These are phyloP conservation scores for Candida arabinofermentans DNA, from an alignment of 805 yeast genomes.

Conservation along the genomic window DNA sequence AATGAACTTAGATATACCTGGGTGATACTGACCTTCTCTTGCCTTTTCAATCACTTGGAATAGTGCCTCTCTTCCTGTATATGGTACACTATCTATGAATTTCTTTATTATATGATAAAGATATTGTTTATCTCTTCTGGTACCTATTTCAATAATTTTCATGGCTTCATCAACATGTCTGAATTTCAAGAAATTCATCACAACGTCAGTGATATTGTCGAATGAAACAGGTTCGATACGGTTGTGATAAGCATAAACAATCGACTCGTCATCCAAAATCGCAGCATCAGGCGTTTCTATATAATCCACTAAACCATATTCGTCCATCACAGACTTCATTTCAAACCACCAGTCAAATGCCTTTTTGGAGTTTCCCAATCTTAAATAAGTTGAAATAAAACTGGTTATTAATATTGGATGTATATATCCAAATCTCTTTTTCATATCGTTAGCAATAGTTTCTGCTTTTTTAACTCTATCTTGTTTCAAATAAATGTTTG, in stretches of 20 bases:
- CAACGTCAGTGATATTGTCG: conserved; percentile 23
- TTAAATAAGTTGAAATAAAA: conserved; percentile 33
- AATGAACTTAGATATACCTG: conserved; percentile 14
- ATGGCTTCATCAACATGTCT: conserved; percentile 18
- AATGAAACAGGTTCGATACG: conserved; percentile 25
- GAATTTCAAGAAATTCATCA: conserved; percentile 18
- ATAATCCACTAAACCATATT: conserved; percentile 21
- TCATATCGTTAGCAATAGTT: conserved; percentile 26
- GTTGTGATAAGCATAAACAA: conserved; percentile 27
- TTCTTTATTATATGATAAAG: conserved; percentile 18
- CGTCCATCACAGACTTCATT: conserved; percentile 23
- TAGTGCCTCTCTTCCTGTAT: conserved; percentile 23
- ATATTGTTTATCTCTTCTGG: conserved; percentile 21
- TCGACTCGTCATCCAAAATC: conserved; percentile 16
- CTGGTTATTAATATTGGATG: conserved; percentile 34
- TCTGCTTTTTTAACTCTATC: conserved; percentile 35
- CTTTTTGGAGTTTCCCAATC: conserved; percentile 21
- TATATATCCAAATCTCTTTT: conserved; percentile 30
- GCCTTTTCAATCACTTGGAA: conserved; percentile 11
- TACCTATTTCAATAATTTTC: conserved; percentile 16
- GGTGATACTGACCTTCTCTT: conserved; percentile 8
- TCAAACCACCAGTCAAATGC: conserved; percentile 33
- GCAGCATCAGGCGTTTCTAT: conserved; percentile 20
- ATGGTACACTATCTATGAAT: conserved; percentile 12
- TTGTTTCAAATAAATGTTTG: conserved; percentile 35